Percentiles rank a stretch among this genome's conserved stretches.
These are phyloP conservation scores for Pochonia chlamydosporia DNA, from an alignment of 2,329 filamentous ascomycete genomes.

Conservation along the genomic window DNA sequence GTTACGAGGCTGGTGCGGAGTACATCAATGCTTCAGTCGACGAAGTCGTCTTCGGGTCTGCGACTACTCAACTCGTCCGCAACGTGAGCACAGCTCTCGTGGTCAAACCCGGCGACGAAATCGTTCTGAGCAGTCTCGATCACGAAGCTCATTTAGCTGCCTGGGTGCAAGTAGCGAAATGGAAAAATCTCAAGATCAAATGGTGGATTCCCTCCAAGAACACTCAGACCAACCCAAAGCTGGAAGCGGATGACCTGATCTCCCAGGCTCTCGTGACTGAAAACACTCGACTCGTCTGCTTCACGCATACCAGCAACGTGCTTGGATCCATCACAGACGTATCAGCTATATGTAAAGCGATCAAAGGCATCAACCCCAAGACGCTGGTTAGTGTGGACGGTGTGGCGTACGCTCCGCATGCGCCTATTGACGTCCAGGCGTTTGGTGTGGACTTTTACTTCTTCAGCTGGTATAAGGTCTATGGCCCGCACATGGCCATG, in stretches of 20 bases:
- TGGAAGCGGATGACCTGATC: constrained; percentile 26
- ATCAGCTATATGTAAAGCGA: constrained; percentile 43
- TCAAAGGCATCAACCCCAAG: constrained; percentile 41
- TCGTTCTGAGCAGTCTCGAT: constrained; percentile 65
- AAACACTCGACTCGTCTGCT: constrained; percentile 64
- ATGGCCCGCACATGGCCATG: constrained; percentile 67
- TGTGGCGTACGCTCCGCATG: constrained; percentile 70
- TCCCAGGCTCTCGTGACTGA: constrained; percentile 53
- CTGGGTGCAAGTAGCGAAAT: constrained; percentile 62
- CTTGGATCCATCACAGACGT: constrained; percentile 61
- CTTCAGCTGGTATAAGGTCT: constrained; percentile 80
- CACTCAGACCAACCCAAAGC: constrained; percentile 39
- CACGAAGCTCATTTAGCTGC: constrained; percentile 73
- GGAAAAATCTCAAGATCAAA: constrained; percentile 14
- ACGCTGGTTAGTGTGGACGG: constrained; percentile 64
- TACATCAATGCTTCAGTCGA: no score
- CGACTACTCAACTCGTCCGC: constrained; percentile 69
- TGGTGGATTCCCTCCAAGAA: not conserved
- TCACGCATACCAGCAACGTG: constrained; percentile 69
- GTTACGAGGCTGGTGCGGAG: no score
- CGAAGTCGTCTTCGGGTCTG: constrained; percentile 62
- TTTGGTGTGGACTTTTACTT: constrained; percentile 69
- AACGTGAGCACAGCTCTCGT: constrained; percentile 55
- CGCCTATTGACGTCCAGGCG: constrained; percentile 59
- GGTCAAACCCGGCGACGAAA: constrained; percentile 53